Evolutionary conservation across 805 yeast species (phyloP).

Genomic region (Naumovozyma dairenensis): DNA sequence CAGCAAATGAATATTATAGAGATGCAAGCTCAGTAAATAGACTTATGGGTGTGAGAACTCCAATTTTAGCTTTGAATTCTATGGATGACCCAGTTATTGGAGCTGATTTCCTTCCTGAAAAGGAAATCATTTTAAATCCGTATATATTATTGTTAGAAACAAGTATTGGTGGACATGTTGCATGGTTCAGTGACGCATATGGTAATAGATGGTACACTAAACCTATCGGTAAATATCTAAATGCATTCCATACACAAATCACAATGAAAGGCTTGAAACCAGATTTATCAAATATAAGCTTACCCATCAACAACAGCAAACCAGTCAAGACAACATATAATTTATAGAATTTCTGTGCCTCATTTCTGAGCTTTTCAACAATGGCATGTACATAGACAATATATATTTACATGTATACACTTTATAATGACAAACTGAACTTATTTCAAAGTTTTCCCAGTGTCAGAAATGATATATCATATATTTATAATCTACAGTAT

Average conservation of each 20-base stretch:
- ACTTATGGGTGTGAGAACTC: conserved; percentile 45
- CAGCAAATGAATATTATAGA: conserved; percentile 57
- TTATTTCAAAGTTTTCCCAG: no score
- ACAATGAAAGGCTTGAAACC: conserved; percentile 18
- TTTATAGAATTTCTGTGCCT: no score
- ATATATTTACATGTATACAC: no score
- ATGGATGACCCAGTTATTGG: conserved; percentile 70
- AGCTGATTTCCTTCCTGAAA: conserved; percentile 39
- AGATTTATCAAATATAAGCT: conserved; percentile 4
- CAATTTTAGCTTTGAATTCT: conserved; percentile 54
- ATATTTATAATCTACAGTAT: no score
- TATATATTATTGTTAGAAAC: conserved; percentile 49
- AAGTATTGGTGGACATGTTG: conserved; percentile 70
- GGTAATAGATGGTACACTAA: conserved; percentile 60
- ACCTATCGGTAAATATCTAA: conserved; percentile 39
- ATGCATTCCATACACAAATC: conserved; percentile 26
- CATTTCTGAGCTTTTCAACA: no score
- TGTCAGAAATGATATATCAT: no score
- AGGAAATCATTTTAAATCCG: conserved; percentile 48
- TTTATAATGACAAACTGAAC: no score
- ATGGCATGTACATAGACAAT: no score
- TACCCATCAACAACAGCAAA: conserved; percentile 10
- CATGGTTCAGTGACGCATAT: conserved; percentile 49
- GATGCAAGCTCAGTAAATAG: conserved; percentile 49
- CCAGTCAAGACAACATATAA: conserved; percentile 15